Conservation (phyloP, 192 early-diverging fungal genomes). For the Nowakowskiella sp. region DNA sequence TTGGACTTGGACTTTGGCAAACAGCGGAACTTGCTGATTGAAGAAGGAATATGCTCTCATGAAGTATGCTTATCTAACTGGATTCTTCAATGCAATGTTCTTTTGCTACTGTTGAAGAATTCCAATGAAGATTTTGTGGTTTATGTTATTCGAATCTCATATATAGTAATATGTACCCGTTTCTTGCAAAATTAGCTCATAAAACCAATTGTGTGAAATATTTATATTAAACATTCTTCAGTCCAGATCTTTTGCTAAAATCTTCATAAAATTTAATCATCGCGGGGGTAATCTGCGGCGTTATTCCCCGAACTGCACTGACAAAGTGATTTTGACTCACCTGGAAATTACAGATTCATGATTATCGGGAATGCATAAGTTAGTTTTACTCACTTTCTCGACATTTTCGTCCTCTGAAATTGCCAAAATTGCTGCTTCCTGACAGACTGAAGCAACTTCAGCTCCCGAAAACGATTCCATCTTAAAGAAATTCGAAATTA, state of each 20-base stretch:
- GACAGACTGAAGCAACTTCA: conserved; percentile 84
- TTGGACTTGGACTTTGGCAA: no score
- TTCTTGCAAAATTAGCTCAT: no score
- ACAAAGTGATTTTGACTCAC: conserved; percentile 56
- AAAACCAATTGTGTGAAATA: no score
- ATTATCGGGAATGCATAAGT: conserved; percentile 31
- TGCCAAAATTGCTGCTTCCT: conserved; percentile 86
- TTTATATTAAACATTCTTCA: conserved; percentile 28
- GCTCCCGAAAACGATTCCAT: conserved; percentile 92
- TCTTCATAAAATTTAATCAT: conserved; percentile 85
- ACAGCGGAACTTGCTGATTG: no score
- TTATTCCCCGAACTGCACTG: conserved; percentile 49
- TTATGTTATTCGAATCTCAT: no score
- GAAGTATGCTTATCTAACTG: no score
- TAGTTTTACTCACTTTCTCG: conserved; percentile 5
- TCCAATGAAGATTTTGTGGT: no score
- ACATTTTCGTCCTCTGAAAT: conserved; percentile 69
- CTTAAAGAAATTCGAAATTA: conserved; percentile 21
- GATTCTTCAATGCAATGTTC: no score
- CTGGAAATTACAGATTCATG: conserved; percentile 17
- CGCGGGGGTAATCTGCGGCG: conserved; percentile 74
- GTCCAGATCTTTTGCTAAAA: conserved; percentile 47
- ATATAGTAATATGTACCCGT: no score
- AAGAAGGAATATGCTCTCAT: no score
- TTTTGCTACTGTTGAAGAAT: no score